Conservation (phyloP, 176 grass and related monocot genomes). For the Phyllostachys edulis region DNA sequence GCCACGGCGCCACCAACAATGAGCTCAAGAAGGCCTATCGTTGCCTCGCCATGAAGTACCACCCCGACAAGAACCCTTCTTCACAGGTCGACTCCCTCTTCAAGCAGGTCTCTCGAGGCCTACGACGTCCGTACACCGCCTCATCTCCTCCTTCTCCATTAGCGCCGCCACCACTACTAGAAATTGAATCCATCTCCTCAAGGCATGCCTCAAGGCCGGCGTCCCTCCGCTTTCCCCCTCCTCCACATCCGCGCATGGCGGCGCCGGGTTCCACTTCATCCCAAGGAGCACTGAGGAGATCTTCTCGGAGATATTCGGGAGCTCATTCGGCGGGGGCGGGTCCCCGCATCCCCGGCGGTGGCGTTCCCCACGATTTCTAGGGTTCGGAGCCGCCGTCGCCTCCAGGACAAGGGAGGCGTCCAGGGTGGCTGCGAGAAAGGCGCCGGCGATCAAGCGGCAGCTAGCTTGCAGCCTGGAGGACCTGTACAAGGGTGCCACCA, state of each 20-base stretch:
- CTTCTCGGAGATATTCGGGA: slow-evolving; percentile 60
- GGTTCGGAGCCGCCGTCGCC: slow-evolving; percentile 21
- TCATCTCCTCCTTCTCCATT: background rate
- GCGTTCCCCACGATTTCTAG: slow-evolving; percentile 24
- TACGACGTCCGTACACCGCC: slow-evolving; percentile 56
- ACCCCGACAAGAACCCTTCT: slow-evolving; percentile 73
- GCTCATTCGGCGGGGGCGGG: background rate
- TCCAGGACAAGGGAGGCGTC: slow-evolving; percentile 32
- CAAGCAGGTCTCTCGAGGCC: slow-evolving; percentile 73
- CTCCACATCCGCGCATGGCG: background rate
- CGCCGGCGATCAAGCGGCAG: slow-evolving; percentile 47
- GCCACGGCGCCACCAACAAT: slow-evolving; percentile 57
- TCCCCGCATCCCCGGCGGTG: background rate
- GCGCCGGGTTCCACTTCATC: slow-evolving; percentile 44
- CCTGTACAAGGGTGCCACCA: slow-evolving; percentile 63
- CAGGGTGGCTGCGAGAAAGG: slow-evolving; percentile 22
- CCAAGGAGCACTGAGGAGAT: slow-evolving; percentile 59
- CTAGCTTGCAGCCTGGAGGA: slow-evolving; percentile 61
- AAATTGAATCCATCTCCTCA: background rate
- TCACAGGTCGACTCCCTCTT: slow-evolving; percentile 60
- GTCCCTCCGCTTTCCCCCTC: slow-evolving; percentile 34
- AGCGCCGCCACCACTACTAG: background rate
- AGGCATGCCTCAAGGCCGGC: slow-evolving; percentile 42
- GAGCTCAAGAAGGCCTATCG: slow-evolving; percentile 77
- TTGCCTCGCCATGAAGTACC: slow-evolving; percentile 70